Evolutionary conservation across 2,329 filamentous ascomycete species (phyloP), one percentile per base, ranked within the genome.

Genomic region (Epichloe gansuensis): DNA sequence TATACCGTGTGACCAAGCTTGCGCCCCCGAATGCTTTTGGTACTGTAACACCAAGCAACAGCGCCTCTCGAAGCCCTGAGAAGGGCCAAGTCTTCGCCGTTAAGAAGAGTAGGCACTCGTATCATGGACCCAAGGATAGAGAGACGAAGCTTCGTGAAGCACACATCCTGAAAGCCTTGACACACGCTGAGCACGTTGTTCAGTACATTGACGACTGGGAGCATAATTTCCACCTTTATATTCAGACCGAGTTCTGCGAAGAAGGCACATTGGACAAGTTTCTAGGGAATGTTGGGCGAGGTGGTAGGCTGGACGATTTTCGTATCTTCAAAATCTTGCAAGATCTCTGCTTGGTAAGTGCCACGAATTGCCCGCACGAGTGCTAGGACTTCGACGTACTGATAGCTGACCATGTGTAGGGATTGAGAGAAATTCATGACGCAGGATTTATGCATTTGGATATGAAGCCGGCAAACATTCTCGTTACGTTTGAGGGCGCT

Each of bases 301-400:
- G 87, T 64, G 90, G 89, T 46, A 81, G 91, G 59, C 71, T 98
- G 58, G 93, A 98, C 68, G 93, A 97, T 66, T 98, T 98, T 70
- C 81, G 93, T 55, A 96, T 97, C 67, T 98, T 93, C 89, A 98
- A 98, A 72, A 91, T 97, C 53, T 73, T 97, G 60, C 78, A 95
- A 42, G 93, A 98, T 66, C 70, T 95, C 54, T 79, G 84, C 61
- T 73, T 85, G 74, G 89, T 93, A 79, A 70, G 85, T 74, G 45
- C 2, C 40, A 21, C 40, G 11, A n/a, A 6, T 25, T n/a, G 13
- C 13, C 21, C 39, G 38, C 15, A 49, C 51, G 45, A 46, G 45
- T 36, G 8, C 13, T n/a, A 21, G 21, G 12, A 49, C n/a, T 17
- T 43, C 2, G 17, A 11, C 17, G 38, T n/a, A 12, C 12, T 7